Conservation (phyloP, 176 grass and related monocot species). For the Aegilops sharonensis region DNA sequence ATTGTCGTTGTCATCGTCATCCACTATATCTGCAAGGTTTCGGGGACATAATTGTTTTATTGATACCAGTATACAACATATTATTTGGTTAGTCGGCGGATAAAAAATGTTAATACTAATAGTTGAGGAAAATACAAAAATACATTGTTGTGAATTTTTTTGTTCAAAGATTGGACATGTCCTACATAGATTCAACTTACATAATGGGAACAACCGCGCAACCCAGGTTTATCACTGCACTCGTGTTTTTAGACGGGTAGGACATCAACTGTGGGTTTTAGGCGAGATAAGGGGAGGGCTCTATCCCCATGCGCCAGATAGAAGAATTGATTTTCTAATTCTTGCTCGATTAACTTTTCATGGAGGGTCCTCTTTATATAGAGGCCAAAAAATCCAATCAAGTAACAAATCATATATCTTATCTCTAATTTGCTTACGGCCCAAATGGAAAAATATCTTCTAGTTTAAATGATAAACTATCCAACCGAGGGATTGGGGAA, state of each 20-base stretch:
- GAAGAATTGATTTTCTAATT: neutral
- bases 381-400: too few species aligned
- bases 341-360: neutral
- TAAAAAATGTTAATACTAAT: neutral
- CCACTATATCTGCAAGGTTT: conserved; percentile 36
- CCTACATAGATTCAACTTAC: neutral
- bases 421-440: neutral
- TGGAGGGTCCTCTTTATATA: neutral
- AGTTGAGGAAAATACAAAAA: neutral
- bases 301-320: neutral
- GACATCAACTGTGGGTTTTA: neutral
- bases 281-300: neutral
- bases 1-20: conserved; percentile 25
- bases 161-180: neutral
- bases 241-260: neutral
- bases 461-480: neutral
- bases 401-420: neutral
- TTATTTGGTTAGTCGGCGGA: neutral
- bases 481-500: neutral
- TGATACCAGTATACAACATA: neutral
- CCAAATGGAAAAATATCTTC: neutral
- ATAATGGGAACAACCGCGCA: neutral
- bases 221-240: neutral
- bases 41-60: neutral
- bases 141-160: neutral